Conservation (phyloP, 106 monocot species). For the Dendrobium catenatum region DNA sequence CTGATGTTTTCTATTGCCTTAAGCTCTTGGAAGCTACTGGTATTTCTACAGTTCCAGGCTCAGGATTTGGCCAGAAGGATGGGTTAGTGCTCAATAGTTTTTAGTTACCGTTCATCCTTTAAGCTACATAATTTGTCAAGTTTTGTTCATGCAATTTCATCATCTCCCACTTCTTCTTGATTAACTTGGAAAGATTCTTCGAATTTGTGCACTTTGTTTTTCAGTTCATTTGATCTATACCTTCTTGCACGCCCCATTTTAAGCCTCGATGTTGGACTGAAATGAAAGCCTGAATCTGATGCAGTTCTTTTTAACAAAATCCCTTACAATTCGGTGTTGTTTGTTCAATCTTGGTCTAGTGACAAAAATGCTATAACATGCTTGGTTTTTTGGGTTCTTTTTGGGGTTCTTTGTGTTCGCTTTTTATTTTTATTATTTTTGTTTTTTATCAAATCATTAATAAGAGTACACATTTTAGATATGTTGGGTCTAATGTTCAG, state of each 20-base stretch:
- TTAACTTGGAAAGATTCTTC: neutral
- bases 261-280: neutral
- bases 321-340: too few species aligned
- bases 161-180: neutral
- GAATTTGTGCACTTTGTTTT: neutral
- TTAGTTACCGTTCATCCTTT: neutral
- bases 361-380: too few species aligned
- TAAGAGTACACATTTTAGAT: too few species aligned
- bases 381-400: too few species aligned
- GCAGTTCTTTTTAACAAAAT: too few species aligned
- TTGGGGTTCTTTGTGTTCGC: too few species aligned
- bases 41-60: slow-evolving; percentile 97
- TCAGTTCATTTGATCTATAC: neutral
- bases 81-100: slow-evolving; percentile 46
- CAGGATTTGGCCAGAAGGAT: slow-evolving; percentile 99
- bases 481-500: too few species aligned
- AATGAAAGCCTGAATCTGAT: neutral
- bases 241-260: neutral
- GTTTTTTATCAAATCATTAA: too few species aligned
- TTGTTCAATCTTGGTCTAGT: too few species aligned
- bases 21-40: slow-evolving; percentile 98
- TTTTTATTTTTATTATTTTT: too few species aligned
- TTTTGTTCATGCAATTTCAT: neutral
- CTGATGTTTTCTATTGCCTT: slow-evolving; percentile 98
- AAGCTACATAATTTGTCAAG: neutral